Evolutionary conservation across 2,329 filamentous ascomycete species (phyloP).

Genomic region (Fusarium tupiense): DNA sequence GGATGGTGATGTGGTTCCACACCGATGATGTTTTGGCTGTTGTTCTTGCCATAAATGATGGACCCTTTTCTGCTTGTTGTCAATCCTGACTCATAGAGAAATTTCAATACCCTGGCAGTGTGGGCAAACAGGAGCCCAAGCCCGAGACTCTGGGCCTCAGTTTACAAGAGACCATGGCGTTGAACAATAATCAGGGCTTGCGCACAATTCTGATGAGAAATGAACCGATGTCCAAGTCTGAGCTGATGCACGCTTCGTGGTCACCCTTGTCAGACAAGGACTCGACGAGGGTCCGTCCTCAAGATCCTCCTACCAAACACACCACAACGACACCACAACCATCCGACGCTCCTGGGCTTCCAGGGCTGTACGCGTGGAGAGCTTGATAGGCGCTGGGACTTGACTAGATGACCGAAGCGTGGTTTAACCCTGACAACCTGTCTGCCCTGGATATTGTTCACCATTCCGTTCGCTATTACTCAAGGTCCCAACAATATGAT

Average conservation of each 20-base stretch:
- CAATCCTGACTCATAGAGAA: conserved; percentile 32
- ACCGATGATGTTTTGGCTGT: conserved; percentile 27
- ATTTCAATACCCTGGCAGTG: not conserved
- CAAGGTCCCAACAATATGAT: conserved; percentile 28
- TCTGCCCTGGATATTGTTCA: conserved; percentile 29
- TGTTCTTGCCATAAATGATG: conserved; percentile 26
- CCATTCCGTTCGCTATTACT: conserved; percentile 14
- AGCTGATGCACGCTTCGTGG: conserved; percentile 30
- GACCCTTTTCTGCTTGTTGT: conserved; percentile 21
- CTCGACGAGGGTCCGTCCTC: conserved; percentile 20
- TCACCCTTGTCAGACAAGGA: conserved; percentile 26
- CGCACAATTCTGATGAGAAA: conserved; percentile 13
- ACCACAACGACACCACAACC: conserved; percentile 43
- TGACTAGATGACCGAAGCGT: conserved; percentile 20
- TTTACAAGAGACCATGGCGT: conserved; percentile 1
- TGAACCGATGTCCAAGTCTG: conserved; percentile 27
- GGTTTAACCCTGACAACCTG: conserved; percentile 32
- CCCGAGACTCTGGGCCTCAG: conserved; percentile 20
- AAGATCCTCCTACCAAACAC: conserved; percentile 34
- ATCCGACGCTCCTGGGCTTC: conserved; percentile 34
- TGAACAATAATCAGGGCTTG: conserved; percentile 12
- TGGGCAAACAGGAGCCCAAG: conserved; percentile 20
- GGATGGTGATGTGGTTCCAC: conserved; percentile 33
- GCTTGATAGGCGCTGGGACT: conserved; percentile 13
- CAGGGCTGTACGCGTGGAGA: conserved; percentile 19